These are phyloP conservation scores for Streptanthus diversifolius DNA, from an alignment of 345 rosid species.

Conservation along the genomic window DNA sequence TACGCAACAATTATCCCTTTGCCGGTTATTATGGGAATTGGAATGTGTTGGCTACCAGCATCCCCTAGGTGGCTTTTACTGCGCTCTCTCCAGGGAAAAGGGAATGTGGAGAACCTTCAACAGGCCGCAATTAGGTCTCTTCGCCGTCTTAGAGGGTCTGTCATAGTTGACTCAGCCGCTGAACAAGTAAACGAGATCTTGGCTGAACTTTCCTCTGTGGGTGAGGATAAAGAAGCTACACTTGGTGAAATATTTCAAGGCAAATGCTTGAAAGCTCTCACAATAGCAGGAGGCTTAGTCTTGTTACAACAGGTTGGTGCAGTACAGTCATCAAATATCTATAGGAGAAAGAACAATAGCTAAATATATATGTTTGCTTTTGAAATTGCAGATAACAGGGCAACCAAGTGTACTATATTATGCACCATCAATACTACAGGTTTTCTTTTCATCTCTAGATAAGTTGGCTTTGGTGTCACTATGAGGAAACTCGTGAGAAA, in stretches of 20 bases:
- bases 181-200: conserved; percentile 73
- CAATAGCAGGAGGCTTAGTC: conserved; percentile 83
- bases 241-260: conserved; percentile 67
- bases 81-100: conserved; percentile 73
- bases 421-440: conserved; percentile 91
- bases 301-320: conserved; percentile 88
- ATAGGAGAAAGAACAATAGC: not conserved
- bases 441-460: conserved; percentile 20
- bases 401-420: conserved; percentile 98
- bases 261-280: conserved; percentile 87
- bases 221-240: conserved; percentile 65
- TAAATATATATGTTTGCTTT: not conserved
- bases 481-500: not conserved
- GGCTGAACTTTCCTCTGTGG: conserved; percentile 57
- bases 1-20: conserved; percentile 75
- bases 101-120: conserved; percentile 56
- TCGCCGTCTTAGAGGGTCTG: conserved; percentile 70
- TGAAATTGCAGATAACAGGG: conserved; percentile 72
- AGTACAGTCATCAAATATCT: not conserved
- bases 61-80: conserved; percentile 96
- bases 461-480: conserved; percentile 8
- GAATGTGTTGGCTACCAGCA: conserved; percentile 92
- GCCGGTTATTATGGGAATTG: conserved; percentile 85
- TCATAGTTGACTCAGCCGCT: conserved; percentile 63
- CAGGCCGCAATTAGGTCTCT: conserved; percentile 63